Evolutionary conservation across 2,329 filamentous ascomycete genomes (phyloP), one percentile per base, ranked within the genome.

Genomic region (Tolypocladium sp.): DNA sequence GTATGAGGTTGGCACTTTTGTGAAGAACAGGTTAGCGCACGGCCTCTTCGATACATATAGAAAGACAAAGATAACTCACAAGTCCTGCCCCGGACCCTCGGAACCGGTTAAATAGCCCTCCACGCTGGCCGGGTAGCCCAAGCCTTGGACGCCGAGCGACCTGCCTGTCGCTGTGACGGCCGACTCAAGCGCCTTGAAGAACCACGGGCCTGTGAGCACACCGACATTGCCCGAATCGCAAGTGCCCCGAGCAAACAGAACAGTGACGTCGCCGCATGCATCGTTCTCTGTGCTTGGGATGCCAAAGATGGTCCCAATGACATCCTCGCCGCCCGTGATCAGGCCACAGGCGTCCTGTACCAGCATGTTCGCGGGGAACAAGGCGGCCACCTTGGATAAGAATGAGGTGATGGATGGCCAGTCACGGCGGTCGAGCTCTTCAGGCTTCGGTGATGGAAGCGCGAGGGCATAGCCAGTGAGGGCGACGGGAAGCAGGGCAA

Each of bases 1-100:
- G 62, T 35, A 68, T 62, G 27, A 65, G 58, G 17, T 71, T 64
- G 46, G 76, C 74, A 69, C 77, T 75, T 20, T 53, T 35, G 20
- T n/a, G 20, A 13, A 3, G 49, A 10, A 13, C 30, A 35, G 20
- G 59, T 38, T 46, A 37, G 53, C 3, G 1, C 7, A n/a, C n/a
- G n/a, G 7, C 15, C n/a, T 35, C 12, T 53, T 20, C 9, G 5
- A 30, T 17, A 3, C 25, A 41, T 25, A 25, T 9, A 30, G 3
- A 3, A 22, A 9, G 38, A 10, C 9, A 2, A 66, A 44, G 40
- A 27, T 6, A 1, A 63, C 65, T 63, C 41, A 69, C 68, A 70
- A 64, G 54, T 60, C 62, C 15, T 55, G 57, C 7, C 66, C 66
- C 9, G 63, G 63, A 1, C 61, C 62, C 0, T 60, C 59, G 33